These are phyloP conservation scores for Daldinia concentrica DNA, from an alignment of 495 filamentous ascomycete genomes.

Conservation along the genomic window DNA sequence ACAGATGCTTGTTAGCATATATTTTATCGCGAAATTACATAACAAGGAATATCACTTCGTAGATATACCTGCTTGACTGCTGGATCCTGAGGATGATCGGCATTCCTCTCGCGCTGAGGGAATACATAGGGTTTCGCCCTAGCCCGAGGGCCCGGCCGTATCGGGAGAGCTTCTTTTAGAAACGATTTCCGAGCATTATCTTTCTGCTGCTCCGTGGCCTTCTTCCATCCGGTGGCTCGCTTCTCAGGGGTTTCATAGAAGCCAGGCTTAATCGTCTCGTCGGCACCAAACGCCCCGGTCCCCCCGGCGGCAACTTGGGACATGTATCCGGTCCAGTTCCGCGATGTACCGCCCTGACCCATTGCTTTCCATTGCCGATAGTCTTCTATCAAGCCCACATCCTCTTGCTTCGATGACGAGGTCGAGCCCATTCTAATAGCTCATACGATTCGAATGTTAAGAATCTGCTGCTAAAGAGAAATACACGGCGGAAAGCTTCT, in stretches of 20 bases:
- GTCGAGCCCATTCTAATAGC: constrained; percentile 7
- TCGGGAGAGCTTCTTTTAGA: constrained; percentile 25
- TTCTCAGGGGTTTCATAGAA: constrained; percentile 34
- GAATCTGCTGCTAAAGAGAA: constrained; percentile 10
- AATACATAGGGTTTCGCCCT: constrained; percentile 30
- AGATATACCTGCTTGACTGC: constrained; percentile 24
- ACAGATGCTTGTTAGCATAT: constrained; percentile 3
- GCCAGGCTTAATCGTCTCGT: constrained; percentile 33
- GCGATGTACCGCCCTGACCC: constrained; percentile 26
- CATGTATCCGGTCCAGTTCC: constrained; percentile 22
- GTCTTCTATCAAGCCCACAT: constrained; percentile 15
- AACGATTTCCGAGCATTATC: constrained; percentile 27
- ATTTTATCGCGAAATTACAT: neutral
- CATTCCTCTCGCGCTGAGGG: constrained; percentile 37
- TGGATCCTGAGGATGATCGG: constrained; percentile 23
- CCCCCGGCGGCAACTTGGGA: constrained; percentile 21
- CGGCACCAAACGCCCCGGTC: constrained; percentile 19
- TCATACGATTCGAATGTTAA: constrained; percentile 9
- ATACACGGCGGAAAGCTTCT: constrained; percentile 7
- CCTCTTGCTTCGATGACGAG: constrained; percentile 14
- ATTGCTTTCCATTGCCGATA: constrained; percentile 34
- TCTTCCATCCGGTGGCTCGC: constrained; percentile 27
- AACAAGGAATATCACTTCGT: neutral
- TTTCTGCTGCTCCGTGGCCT: constrained; percentile 32
- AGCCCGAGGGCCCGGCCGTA: constrained; percentile 28